Percentiles rank a stretch among this genome's conserved stretches.
Evolutionary conservation across 2,329 filamentous ascomycete species (phyloP).

Genomic region (Aspergillus tubingensis): DNA sequence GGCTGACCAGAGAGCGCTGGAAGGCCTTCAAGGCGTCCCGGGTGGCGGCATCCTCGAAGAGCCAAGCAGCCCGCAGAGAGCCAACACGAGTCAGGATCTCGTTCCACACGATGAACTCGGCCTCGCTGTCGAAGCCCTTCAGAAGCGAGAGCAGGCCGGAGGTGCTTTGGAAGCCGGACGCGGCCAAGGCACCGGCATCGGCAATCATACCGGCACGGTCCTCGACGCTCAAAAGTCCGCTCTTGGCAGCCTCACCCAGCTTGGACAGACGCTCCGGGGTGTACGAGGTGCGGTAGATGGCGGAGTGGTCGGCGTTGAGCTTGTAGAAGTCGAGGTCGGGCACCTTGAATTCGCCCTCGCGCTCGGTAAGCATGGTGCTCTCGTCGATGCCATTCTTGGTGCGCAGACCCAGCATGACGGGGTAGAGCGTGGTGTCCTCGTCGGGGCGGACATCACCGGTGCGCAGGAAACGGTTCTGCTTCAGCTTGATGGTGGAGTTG

Average conservation of each 20-base stretch:
- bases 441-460: slow-evolving; percentile 93
- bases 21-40: slow-evolving; percentile 80
- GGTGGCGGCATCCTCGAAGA: slow-evolving; percentile 74
- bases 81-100: slow-evolving; percentile 80
- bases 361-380: slow-evolving; percentile 68
- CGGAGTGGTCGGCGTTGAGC: slow-evolving; percentile 91
- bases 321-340: slow-evolving; percentile 88
- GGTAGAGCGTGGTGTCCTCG: slow-evolving; percentile 84
- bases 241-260: slow-evolving; percentile 81
- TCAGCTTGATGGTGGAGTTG: slow-evolving; percentile 75
- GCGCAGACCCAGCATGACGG: slow-evolving; percentile 82
- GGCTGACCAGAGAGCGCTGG: slow-evolving; percentile 73
- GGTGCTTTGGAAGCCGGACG: slow-evolving; percentile 90
- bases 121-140: slow-evolving; percentile 77
- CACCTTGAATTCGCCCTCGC: slow-evolving; percentile 77
- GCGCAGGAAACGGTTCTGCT: slow-evolving; percentile 92
- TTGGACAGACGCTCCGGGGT: slow-evolving; percentile 79
- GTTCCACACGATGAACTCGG: slow-evolving; percentile 92
- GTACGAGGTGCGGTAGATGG: slow-evolving; percentile 89
- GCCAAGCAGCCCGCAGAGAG: slow-evolving; percentile 80
- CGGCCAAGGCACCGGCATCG: slow-evolving; percentile 84
- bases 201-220: slow-evolving; percentile 94
- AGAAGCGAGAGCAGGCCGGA: slow-evolving; percentile 83
- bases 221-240: slow-evolving; percentile 78
- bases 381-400: slow-evolving; percentile 83